These are phyloP conservation scores for Pterocarpus macrocarpus DNA, from an alignment of 306 rosid species.

Conservation along the genomic window DNA sequence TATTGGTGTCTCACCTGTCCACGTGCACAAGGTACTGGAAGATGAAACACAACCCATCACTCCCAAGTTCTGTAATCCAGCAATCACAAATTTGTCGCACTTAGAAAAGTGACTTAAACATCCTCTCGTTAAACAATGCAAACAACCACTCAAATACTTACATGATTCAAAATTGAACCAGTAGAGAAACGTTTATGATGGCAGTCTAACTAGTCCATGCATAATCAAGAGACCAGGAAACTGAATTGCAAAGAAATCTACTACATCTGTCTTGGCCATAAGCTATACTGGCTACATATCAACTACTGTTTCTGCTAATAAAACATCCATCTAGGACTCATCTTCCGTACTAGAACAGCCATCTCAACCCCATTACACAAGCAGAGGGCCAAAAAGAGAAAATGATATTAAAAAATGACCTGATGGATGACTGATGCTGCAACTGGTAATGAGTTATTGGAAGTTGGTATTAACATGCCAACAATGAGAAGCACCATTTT, in stretches of 20 bases:
- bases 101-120: conserved; percentile 47
- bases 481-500: conserved; percentile 30
- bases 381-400: conserved; percentile 49
- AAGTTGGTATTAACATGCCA: conserved; percentile 53
- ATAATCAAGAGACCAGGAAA: conserved; percentile 21
- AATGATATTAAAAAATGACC: conserved; percentile 47
- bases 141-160: conserved; percentile 37
- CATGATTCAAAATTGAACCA: conserved; percentile 30
- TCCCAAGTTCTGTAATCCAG: conserved; percentile 70
- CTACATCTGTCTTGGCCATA: conserved; percentile 48
- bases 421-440: conserved; percentile 60
- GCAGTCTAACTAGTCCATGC: conserved; percentile 40
- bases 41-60: conserved; percentile 63
- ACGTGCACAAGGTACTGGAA: conserved; percentile 59
- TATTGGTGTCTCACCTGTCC: conserved; percentile 64
- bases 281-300: conserved; percentile 53
- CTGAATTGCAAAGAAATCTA: conserved; percentile 46
- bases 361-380: conserved; percentile 40
- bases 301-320: conserved; percentile 45
- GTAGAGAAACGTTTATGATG: conserved; percentile 35
- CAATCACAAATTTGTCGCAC: conserved; percentile 49
- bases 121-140: conserved; percentile 7
- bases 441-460: conserved; percentile 59
- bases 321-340: conserved; percentile 41
- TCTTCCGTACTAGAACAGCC: conserved; percentile 51